Percentiles rank a stretch among this genome's conserved stretches.
Evolutionary conservation across 768 basidiomycete genomes (phyloP).

Genomic region (Psilocybe tampanensis): DNA sequence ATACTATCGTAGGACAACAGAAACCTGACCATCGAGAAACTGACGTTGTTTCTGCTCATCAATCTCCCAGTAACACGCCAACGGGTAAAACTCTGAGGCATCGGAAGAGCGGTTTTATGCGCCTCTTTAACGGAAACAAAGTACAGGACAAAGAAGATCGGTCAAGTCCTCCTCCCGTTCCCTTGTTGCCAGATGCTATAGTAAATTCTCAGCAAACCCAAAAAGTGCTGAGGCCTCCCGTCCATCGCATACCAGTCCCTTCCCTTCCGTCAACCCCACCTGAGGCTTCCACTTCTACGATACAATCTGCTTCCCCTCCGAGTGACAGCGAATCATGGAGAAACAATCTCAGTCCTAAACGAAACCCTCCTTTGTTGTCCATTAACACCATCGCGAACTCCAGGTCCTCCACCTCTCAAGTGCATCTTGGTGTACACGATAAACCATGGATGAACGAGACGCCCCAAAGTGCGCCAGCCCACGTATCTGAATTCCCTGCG

Average conservation of each 20-base stretch:
- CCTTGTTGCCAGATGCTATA: constrained; percentile 41
- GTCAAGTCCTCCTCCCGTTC: constrained; percentile 57
- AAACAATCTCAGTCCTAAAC: constrained; percentile 31
- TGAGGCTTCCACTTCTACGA: constrained; percentile 20
- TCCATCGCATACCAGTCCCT: constrained; percentile 44
- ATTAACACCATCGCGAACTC: constrained; percentile 38
- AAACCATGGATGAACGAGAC: constrained; percentile 30
- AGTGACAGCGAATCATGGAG: constrained; percentile 11
- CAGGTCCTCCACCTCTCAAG: constrained; percentile 23
- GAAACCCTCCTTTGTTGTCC: constrained; percentile 40
- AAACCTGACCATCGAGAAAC: constrained; percentile 46
- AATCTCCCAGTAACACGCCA: constrained; percentile 14
- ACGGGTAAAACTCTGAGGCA: constrained; percentile 60
- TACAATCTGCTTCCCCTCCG: constrained; percentile 8
- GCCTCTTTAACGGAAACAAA: constrained; percentile 65
- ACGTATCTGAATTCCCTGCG: constrained; percentile 61
- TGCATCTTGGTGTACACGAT: constrained; percentile 21
- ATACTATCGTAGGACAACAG: constrained; percentile 42
- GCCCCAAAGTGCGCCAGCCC: constrained; percentile 69
- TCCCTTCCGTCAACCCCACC: constrained; percentile 37
- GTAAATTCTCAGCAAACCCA: constrained; percentile 25
- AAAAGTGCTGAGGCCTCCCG: constrained; percentile 30
- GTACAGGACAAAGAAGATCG: constrained; percentile 50
- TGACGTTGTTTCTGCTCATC: constrained; percentile 30
- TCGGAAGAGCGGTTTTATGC: constrained; percentile 84